These are phyloP conservation scores for Sporothrix phasma DNA, from an alignment of 2,329 filamentous ascomycete genomes.

Conservation along the genomic window DNA sequence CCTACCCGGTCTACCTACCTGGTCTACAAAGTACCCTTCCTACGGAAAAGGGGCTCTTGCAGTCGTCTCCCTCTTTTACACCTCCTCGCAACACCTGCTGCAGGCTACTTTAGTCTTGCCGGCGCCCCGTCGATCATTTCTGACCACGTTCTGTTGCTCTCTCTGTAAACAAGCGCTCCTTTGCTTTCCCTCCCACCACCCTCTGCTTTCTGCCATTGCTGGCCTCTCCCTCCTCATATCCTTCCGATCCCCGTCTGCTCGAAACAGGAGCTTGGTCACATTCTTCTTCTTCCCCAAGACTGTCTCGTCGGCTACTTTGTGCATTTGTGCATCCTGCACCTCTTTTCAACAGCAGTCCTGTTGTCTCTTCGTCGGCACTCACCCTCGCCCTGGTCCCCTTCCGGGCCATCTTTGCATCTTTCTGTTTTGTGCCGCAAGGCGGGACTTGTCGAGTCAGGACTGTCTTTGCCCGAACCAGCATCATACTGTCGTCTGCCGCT, in stretches of 20 bases:
- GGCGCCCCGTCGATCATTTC: conserved; percentile 13
- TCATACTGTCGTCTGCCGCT: background rate
- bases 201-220: background rate
- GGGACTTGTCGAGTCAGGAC: background rate
- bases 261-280: background rate
- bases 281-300: background rate
- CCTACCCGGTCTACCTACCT: too few species aligned
- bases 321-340: background rate
- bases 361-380: background rate
- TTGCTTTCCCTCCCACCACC: conserved; percentile 12
- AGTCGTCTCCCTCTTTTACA: background rate
- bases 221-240: background rate
- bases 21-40: too few species aligned
- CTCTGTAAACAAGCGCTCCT: background rate
- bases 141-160: background rate
- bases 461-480: background rate
- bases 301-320: background rate
- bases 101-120: conserved; percentile 14
- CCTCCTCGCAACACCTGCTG: conserved; percentile 5
- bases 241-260: background rate
- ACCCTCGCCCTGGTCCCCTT: background rate
- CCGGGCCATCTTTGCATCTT: background rate
- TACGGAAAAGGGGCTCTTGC: conserved; percentile 8
- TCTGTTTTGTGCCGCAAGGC: background rate
- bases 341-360: background rate